Evolutionary conservation across 352 stramenopile genomes (phyloP).

Genomic region (Aphanomyces euteiches): DNA sequence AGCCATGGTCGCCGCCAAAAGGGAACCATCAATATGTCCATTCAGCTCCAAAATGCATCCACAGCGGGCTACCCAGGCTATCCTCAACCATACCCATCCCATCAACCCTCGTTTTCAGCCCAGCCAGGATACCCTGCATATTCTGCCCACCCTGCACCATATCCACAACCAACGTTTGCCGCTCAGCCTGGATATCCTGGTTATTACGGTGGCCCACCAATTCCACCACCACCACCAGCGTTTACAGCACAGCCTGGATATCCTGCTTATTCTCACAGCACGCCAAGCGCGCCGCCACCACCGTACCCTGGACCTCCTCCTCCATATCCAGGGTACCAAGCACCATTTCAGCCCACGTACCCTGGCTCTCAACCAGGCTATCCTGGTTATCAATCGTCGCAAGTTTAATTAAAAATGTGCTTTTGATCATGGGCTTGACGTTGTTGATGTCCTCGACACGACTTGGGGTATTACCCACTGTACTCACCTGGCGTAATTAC

Average conservation of each 20-base stretch:
- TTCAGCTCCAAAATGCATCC: slow-evolving; percentile 1
- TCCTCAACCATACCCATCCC: not conserved
- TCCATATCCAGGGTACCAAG: not conserved
- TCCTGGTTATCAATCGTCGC: slow-evolving; percentile 13
- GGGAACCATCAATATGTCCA: slow-evolving; percentile 9
- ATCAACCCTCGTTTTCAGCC: not conserved
- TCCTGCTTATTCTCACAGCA: not conserved
- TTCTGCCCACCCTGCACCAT: no score
- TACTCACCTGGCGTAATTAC: no score
- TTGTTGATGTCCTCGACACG: not conserved
- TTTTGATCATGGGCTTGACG: not conserved
- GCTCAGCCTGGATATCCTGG: slow-evolving; percentile 5
- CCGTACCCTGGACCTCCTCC: slow-evolving; percentile 4
- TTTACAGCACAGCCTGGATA: not conserved
- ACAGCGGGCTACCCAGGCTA: not conserved
- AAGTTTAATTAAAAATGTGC: slow-evolving; percentile 9
- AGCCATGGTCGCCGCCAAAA: slow-evolving; percentile 16
- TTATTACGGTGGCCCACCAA: not conserved
- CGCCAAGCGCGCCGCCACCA: not conserved
- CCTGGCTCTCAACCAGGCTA: slow-evolving; percentile 27
- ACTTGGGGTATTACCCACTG: no score
- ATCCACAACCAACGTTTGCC: not conserved
- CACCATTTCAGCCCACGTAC: slow-evolving; percentile 10
- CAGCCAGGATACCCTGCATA: not conserved
- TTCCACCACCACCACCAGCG: no score